phyloP scores from a whole-genome alignment of 345 rosid genomes.

The Lumnitzera littorea region DNA sequence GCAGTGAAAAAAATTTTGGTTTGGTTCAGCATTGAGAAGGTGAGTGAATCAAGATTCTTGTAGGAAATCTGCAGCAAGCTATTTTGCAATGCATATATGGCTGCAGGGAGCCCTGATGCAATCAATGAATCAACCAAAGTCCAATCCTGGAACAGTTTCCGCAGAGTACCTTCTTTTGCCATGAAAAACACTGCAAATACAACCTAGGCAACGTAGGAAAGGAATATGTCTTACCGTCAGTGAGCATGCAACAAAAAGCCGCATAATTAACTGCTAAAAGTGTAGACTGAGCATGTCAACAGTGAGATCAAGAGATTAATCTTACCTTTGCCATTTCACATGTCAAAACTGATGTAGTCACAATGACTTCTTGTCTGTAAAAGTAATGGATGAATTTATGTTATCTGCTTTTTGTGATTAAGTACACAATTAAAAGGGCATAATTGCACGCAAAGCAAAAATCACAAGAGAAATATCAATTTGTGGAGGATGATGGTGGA shows the following conservation, averaged over 20 bases:
- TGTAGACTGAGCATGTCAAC: neutral
- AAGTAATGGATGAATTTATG: conserved; percentile 6
- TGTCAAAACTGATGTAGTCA: conserved; percentile 79
- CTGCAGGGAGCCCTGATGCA: conserved; percentile 98
- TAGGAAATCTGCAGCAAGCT: conserved; percentile 98
- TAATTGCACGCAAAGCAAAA: neutral
- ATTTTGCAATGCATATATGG: conserved; percentile 90
- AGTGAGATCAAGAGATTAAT: neutral
- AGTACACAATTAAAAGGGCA: neutral
- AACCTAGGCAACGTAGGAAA: conserved; percentile 39
- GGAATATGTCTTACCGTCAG: neutral
- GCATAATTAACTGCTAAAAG: neutral
- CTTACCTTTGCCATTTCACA: conserved; percentile 88
- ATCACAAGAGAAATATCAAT: too few relatives aligned
- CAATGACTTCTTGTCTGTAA: conserved; percentile 76
- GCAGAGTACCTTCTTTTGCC: conserved; percentile 73
- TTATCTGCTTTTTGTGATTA: conserved; percentile 1
- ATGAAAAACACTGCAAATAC: conserved; percentile 70
- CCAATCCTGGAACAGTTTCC: conserved; percentile 62
- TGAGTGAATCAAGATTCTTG: conserved; percentile 88
- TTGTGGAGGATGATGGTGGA: too few relatives aligned
- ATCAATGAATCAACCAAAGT: conserved; percentile 79
- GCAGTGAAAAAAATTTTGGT: conserved; percentile 95
- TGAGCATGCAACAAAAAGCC: neutral
- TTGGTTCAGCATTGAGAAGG: conserved; percentile 94